Base-by-base conservation (phyloP, 331 rosid species). In the Cydonia oblonga region DNA sequence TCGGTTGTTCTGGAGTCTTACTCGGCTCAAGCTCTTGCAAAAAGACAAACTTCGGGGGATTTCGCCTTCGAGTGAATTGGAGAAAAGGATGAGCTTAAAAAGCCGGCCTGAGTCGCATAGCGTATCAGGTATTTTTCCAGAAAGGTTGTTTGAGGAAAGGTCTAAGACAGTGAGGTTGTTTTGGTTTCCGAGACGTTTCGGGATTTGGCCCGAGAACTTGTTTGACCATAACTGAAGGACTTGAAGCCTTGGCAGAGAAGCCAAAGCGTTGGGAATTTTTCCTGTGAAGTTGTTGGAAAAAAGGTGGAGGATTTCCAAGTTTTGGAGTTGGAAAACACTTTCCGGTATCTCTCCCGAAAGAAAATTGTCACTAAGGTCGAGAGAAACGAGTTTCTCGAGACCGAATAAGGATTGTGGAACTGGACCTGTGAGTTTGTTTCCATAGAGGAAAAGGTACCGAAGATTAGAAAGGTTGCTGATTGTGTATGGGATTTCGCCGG, bases 181-280 rank as follows among this genome's bases (percentile, higher is more conserved):
- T 23, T 67, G 80, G 63, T 72, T 83, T 38, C 99, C 99, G 5
- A 95, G 90, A 67, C 82, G 81, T 23, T 60, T 18, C 7, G 99
- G 99, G 38, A 95, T 88, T 78, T 80, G 82, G 51, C 97, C 99
- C 0, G 84, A 71, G 42, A 95, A 81, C 22, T 75, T 71, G 76
- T 95, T 95, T 16, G 99, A 90, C 99, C 99, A 95, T 1, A 95
- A 53, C 79, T 95, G 99, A 75, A 95, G 99, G 22, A 95, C 84
- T 82, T 90, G 96, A 73, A 95, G 93, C 16, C 82, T 84, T 20
- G 93, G 89, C 63, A 95, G 75, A 22, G 85, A 87, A 52, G 86
- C 66, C 62, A 91, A 49, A 24, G 85, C 84, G 3, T 46, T 72
- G 11, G 99, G 97, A 83, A 95, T 80, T 40, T 42, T 75, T 6